Percentiles rank a stretch among this genome's conserved stretches.
Evolutionary conservation across 2,329 filamentous ascomycete genomes (phyloP).

Genomic region (Lecanoromycetidae sp.): DNA sequence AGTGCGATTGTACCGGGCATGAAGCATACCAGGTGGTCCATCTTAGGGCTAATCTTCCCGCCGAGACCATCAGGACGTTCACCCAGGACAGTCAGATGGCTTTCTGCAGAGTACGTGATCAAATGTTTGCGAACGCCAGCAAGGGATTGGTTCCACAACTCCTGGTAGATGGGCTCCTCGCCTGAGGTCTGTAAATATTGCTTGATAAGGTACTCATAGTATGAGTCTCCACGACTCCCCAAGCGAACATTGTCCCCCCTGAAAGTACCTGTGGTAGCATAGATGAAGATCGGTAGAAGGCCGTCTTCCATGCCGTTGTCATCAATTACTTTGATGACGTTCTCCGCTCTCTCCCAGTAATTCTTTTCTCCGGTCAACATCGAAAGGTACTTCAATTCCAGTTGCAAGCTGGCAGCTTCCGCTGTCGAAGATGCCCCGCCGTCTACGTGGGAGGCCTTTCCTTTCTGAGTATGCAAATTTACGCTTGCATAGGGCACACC

Average conservation of each 20-base stretch:
- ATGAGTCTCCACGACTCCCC: conserved; percentile 89
- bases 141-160: conserved; percentile 86
- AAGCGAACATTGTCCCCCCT: conserved; percentile 75
- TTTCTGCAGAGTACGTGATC: conserved; percentile 71
- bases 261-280: conserved; percentile 67
- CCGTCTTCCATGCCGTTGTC: conserved; percentile 68
- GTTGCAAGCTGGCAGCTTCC: conserved; percentile 80
- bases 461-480: conserved; percentile 65
- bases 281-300: conserved; percentile 82
- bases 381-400: conserved; percentile 94
- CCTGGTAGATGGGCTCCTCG: conserved; percentile 71
- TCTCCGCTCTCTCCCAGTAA: conserved; percentile 87
- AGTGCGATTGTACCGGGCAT: conserved; percentile 92
- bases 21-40: conserved; percentile 98
- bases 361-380: conserved; percentile 85
- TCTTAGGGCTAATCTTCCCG: conserved; percentile 63
- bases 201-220: conserved; percentile 97
- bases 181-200: conserved; percentile 90
- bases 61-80: conserved; percentile 68
- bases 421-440: conserved; percentile 84
- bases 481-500: conserved; percentile 86
- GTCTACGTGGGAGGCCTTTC: conserved; percentile 71
- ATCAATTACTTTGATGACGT: conserved; percentile 83
- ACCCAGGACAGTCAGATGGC: conserved; percentile 75
- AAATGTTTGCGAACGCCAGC: conserved; percentile 81